These are phyloP conservation scores for Solanum medicagineum DNA, from an alignment of 257 asterid species.

Conservation along the genomic window DNA sequence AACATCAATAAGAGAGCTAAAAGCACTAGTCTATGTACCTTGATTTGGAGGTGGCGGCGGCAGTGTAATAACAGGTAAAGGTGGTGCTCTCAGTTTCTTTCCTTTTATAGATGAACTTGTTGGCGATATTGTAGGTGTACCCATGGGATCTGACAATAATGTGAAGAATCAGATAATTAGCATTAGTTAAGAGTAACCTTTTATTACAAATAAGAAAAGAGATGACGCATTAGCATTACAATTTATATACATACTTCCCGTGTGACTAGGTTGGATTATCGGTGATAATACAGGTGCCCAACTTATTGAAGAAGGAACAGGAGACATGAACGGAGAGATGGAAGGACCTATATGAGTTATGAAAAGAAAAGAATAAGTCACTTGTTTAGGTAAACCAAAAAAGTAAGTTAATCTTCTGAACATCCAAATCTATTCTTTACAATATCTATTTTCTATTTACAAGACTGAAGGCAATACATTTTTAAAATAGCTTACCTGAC, in stretches of 20 bases:
- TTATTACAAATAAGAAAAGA: not conserved
- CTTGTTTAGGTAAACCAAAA: not conserved
- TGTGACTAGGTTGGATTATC: conserved; percentile 24
- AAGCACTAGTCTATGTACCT: conserved; percentile 18
- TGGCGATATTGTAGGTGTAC: conserved; percentile 47
- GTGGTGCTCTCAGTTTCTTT: conserved; percentile 25
- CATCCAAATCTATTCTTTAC: not conserved
- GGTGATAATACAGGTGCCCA: conserved; percentile 32
- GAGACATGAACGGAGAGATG: conserved; percentile 26
- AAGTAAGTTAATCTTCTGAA: not conserved
- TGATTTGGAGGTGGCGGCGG: conserved; percentile 82
- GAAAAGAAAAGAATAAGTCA: not conserved
- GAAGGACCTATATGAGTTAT: conserved; percentile 23
- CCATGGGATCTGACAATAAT: conserved; percentile 22
- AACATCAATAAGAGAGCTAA: not conserved
- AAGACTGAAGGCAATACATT: not conserved
- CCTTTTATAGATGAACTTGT: conserved; percentile 18
- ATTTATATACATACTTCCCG: conserved; percentile 16
- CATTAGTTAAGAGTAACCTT: not conserved
- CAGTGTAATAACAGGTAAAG: conserved; percentile 42
- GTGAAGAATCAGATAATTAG: conserved; percentile 1
- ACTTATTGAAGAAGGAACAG: conserved; percentile 18
- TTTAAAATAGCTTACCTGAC: conserved; percentile 27
- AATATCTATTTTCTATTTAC: not conserved
- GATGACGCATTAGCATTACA: not conserved